Evolutionary conservation across 2,329 filamentous ascomycete species (phyloP).

Genomic region (Aureobasidium sp.): DNA sequence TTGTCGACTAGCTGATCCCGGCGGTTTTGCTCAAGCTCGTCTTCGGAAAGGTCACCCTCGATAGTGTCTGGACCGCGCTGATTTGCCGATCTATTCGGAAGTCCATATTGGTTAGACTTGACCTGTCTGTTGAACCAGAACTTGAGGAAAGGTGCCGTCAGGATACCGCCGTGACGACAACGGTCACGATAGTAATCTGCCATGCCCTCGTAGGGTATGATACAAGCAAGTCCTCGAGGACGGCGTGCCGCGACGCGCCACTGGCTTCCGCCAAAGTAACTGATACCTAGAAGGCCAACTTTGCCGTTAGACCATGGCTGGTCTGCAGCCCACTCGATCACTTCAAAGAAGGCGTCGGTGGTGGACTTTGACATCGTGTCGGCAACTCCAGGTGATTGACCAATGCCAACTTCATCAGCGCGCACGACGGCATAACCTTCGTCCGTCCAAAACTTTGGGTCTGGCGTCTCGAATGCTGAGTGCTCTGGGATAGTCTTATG

Average conservation of each 20-base stretch:
- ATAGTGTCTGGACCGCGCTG: conserved; percentile 42
- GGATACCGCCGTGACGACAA: conserved; percentile 39
- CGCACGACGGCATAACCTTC: conserved; percentile 32
- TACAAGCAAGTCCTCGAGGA: conserved; percentile 55
- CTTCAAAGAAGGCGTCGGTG: conserved; percentile 28
- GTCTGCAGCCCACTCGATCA: conserved; percentile 23
- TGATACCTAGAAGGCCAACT: conserved; percentile 48
- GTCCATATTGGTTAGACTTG: conserved; percentile 70
- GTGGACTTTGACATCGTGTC: conserved; percentile 60
- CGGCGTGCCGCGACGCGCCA: conserved; percentile 59
- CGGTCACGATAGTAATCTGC: conserved; percentile 57
- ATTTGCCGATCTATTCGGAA: conserved; percentile 51
- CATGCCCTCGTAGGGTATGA: conserved; percentile 63
- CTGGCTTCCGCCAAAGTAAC: conserved; percentile 59
- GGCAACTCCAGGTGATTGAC: conserved; percentile 56
- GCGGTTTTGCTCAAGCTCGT: conserved; percentile 57
- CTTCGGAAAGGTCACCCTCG: conserved; percentile 45
- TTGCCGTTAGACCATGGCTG: conserved; percentile 26
- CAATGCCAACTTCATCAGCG: conserved; percentile 56
- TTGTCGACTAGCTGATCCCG: conserved; percentile 47
- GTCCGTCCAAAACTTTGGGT: conserved; percentile 5
- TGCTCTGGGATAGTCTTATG: neutral
- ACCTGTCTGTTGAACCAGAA: conserved; percentile 73
- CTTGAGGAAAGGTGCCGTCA: conserved; percentile 39
- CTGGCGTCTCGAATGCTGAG: conserved; percentile 5